A percentile compares a stretch with the other conserved stretches of the same genome.
These are phyloP conservation scores for Bipolaris zeicola DNA, from an alignment of 2,329 filamentous ascomycete genomes.

Conservation along the genomic window DNA sequence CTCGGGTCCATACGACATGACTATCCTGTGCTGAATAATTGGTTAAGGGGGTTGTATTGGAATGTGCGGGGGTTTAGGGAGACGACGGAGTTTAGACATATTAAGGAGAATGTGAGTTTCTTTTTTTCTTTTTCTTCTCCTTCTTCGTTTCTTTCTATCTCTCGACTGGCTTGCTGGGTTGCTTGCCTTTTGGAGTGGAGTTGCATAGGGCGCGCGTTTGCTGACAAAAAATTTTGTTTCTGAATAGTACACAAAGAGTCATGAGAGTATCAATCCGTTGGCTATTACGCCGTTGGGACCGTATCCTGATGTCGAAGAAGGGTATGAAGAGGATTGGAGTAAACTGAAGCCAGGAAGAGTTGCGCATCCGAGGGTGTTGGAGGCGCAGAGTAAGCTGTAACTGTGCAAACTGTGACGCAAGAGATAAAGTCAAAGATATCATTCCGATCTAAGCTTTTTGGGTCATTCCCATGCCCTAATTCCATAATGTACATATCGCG, in stretches of 20 bases:
- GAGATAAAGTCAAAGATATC: neutral
- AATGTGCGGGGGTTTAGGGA: slow-evolving; percentile 60
- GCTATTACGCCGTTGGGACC: slow-evolving; percentile 68
- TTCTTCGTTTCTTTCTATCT: no score
- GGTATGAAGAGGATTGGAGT: slow-evolving; percentile 57
- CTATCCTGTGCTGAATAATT: slow-evolving; percentile 66
- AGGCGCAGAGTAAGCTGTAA: slow-evolving; percentile 38
- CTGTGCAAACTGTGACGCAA: neutral
- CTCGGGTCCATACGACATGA: slow-evolving; percentile 64
- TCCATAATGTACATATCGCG: slow-evolving; percentile 23
- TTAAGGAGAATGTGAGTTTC: slow-evolving; percentile 64
- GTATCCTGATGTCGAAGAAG: slow-evolving; percentile 62
- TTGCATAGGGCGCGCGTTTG: neutral
- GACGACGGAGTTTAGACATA: slow-evolving; percentile 69
- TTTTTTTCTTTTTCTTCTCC: no score
- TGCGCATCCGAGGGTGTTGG: slow-evolving; percentile 47
- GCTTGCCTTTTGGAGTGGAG: no score
- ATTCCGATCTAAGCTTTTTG: slow-evolving; percentile 15
- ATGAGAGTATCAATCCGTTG: slow-evolving; percentile 64
- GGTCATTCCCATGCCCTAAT: slow-evolving; percentile 7
- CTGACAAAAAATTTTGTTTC: neutral
- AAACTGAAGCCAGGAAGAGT: slow-evolving; percentile 57
- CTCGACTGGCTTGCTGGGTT: no score
- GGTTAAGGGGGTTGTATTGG: slow-evolving; percentile 66
- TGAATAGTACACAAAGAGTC: slow-evolving; percentile 62